Conservation (phyloP, 148 eudicot species). For the Persicaria tinctoria region DNA sequence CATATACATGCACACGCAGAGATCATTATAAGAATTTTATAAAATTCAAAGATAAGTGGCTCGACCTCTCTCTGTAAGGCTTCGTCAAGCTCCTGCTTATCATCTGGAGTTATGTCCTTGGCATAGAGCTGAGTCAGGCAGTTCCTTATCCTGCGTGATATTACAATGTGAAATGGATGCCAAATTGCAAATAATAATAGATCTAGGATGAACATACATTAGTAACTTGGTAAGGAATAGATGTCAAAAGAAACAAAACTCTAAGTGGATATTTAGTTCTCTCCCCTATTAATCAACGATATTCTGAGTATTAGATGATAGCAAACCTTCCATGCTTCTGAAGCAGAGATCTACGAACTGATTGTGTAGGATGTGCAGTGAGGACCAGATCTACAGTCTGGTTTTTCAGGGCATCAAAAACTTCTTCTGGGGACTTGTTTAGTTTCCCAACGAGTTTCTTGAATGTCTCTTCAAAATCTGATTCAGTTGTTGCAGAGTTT, state of each 20-base stretch:
- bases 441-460: slow-evolving; percentile 76
- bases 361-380: slow-evolving; percentile 97
- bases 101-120: slow-evolving; percentile 90
- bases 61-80: slow-evolving; percentile 91
- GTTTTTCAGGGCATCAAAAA: slow-evolving; percentile 89
- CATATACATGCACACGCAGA: background rate
- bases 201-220: background rate
- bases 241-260: background rate
- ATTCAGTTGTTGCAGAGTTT: slow-evolving; percentile 79
- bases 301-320: background rate
- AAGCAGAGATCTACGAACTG: slow-evolving; percentile 89
- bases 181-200: background rate
- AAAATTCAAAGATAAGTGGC: slow-evolving; percentile 12
- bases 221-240: background rate
- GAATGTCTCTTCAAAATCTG: slow-evolving; percentile 85
- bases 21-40: background rate
- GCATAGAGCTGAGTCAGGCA: slow-evolving; percentile 82
- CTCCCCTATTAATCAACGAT: background rate
- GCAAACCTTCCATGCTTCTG: slow-evolving; percentile 94
- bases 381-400: slow-evolving; percentile 93
- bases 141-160: slow-evolving; percentile 58
- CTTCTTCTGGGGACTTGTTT: slow-evolving; percentile 84
- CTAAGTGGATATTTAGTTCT: background rate
- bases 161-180: background rate
- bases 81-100: slow-evolving; percentile 94